These are phyloP conservation scores for Quercus suber DNA, from an alignment of 306 rosid species.

Conservation along the genomic window DNA sequence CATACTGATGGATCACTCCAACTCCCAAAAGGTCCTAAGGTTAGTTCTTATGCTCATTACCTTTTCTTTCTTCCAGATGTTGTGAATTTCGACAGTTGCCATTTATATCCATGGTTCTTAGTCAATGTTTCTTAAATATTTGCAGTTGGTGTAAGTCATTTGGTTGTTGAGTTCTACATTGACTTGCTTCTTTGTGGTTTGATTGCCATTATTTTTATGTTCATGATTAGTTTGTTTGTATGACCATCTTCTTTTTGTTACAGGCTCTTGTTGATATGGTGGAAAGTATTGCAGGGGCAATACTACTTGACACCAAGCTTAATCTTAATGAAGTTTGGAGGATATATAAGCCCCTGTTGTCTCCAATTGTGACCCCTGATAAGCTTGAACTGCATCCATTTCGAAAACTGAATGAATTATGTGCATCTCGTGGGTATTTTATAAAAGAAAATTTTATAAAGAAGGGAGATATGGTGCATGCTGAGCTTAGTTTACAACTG, in stretches of 20 bases:
- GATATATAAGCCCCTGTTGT: constrained; percentile 67
- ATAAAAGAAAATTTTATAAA: constrained; percentile 49
- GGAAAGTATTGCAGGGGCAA: constrained; percentile 94
- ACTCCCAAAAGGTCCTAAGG: constrained; percentile 75
- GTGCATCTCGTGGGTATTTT: constrained; percentile 71
- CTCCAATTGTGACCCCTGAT: constrained; percentile 96
- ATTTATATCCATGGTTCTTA: not conserved
- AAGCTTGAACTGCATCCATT: constrained; percentile 78
- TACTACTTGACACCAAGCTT: constrained; percentile 79
- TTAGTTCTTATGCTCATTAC: constrained; percentile 24
- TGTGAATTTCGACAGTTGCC: not conserved
- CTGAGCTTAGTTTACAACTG: constrained; percentile 64
- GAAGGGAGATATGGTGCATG: constrained; percentile 48
- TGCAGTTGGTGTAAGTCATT: not conserved
- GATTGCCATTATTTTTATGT: constrained; percentile 16
- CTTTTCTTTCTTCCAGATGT: not conserved
- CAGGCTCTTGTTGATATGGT: constrained; percentile 94
- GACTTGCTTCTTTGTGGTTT: not conserved
- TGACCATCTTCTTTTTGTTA: constrained; percentile 3
- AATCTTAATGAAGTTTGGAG: constrained; percentile 77
- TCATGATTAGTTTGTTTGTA: not conserved
- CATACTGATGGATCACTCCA: constrained; percentile 31
- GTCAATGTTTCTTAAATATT: not conserved
- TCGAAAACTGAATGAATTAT: constrained; percentile 66
- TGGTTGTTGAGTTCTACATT: not conserved